Conservation (phyloP, 140 eudicot species). For the Eryngium alpinum region DNA sequence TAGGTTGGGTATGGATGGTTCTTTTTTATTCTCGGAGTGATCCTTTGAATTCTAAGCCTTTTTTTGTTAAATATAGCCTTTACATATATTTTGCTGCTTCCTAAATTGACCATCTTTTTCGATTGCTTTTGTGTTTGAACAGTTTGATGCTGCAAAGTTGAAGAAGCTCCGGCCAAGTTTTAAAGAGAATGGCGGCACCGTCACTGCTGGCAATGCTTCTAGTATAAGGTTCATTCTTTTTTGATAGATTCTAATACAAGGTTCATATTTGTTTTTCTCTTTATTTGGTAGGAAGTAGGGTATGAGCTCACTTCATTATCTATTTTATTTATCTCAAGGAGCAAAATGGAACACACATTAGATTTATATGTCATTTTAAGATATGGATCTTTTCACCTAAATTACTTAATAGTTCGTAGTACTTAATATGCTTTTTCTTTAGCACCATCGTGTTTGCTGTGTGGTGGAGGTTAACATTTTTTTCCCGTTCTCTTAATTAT, state of each 20-base stretch:
- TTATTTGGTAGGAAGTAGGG: too few species aligned
- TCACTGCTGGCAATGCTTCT: slow-evolving; percentile 97
- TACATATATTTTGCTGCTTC: not conserved
- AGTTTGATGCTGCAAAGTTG: slow-evolving; percentile 90
- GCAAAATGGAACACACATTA: too few species aligned
- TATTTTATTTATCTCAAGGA: too few species aligned
- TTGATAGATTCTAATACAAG: not conserved
- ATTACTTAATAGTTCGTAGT: too few species aligned
- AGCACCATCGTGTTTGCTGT: too few species aligned
- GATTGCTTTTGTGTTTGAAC: slow-evolving; percentile 10
- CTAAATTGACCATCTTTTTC: not conserved
- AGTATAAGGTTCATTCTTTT: slow-evolving; percentile 56
- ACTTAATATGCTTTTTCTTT: too few species aligned
- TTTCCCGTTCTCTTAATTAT: not conserved
- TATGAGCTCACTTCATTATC: too few species aligned
- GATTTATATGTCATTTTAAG: too few species aligned
- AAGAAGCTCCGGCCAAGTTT: slow-evolving; percentile 92
- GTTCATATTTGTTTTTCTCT: not conserved
- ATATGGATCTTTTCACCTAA: too few species aligned
- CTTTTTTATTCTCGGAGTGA: not conserved
- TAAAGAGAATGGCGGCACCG: slow-evolving; percentile 83
- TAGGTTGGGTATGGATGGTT: not conserved
- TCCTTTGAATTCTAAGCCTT: not conserved
- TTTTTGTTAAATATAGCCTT: not conserved
- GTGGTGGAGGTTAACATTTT: too few species aligned